phyloP scores from a whole-genome alignment of 2,329 filamentous ascomycete genomes.

The Phyllosticta citriasiana region DNA sequence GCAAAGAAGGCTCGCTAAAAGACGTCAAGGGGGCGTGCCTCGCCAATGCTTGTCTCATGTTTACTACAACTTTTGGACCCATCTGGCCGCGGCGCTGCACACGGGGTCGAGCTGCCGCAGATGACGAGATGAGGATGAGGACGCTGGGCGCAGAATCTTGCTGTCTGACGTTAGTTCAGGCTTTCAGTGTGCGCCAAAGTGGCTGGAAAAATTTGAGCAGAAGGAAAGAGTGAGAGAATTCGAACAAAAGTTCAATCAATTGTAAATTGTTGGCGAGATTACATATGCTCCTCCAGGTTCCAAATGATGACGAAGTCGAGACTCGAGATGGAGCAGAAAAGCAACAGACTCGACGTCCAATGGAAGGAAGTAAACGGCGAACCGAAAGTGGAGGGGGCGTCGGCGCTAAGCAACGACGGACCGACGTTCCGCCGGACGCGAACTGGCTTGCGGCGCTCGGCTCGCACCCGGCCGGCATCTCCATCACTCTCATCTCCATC shows the following conservation, averaged over 20 bases:
- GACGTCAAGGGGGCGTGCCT: background rate
- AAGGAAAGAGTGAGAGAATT: background rate
- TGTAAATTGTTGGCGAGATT: background rate
- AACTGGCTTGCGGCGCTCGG: background rate
- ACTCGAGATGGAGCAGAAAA: background rate
- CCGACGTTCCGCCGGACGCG: background rate
- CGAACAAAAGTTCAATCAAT: background rate
- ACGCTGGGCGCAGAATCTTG: background rate
- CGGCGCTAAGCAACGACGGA: background rate
- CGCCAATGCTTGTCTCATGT: conserved; percentile 6
- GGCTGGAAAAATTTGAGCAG: background rate
- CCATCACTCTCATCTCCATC: background rate
- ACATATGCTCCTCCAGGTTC: background rate
- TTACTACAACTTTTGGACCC: conserved; percentile 5
- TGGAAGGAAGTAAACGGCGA: background rate
- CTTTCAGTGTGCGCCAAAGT: background rate
- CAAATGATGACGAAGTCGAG: background rate
- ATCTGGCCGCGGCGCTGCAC: background rate
- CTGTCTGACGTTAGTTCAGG: background rate
- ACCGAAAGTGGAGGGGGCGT: background rate
- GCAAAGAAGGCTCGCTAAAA: background rate
- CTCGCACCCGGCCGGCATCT: background rate
- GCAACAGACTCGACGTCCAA: background rate
- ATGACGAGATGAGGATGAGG: conserved; percentile 3
- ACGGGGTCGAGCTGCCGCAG: background rate